These are phyloP conservation scores for Penicillium bovifimosum DNA, from an alignment of 495 filamentous ascomycete genomes.

Conservation along the genomic window DNA sequence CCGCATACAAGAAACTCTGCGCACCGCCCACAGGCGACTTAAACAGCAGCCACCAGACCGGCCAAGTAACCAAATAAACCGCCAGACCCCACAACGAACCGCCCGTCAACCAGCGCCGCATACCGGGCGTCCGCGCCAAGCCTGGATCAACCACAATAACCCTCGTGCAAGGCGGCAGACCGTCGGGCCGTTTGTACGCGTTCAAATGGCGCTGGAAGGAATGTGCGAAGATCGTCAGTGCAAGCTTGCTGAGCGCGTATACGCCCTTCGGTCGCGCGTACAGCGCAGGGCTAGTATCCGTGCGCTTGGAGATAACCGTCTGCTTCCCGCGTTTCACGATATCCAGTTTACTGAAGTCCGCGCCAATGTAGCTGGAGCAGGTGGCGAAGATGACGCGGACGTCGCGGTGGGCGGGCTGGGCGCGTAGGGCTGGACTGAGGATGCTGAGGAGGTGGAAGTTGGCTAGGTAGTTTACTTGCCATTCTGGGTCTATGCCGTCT, in stretches of 20 bases:
- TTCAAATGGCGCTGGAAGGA: slow-evolving; percentile 87
- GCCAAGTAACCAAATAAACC: slow-evolving; percentile 72
- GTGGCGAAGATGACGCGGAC: slow-evolving; percentile 82
- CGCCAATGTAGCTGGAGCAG: slow-evolving; percentile 78
- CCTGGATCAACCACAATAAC: slow-evolving; percentile 86
- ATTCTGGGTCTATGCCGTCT: slow-evolving; percentile 81
- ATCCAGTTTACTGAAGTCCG: slow-evolving; percentile 51
- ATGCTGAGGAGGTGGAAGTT: slow-evolving; percentile 94
- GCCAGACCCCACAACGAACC: slow-evolving; percentile 78
- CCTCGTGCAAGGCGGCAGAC: slow-evolving; percentile 68
- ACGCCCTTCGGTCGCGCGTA: slow-evolving; percentile 28
- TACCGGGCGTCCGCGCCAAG: slow-evolving; percentile 76
- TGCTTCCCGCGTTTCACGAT: slow-evolving; percentile 20
- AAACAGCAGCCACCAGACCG: slow-evolving; percentile 78
- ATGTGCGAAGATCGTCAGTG: slow-evolving; percentile 78
- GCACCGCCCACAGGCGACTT: slow-evolving; percentile 79
- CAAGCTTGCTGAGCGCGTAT: slow-evolving; percentile 83
- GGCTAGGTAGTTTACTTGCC: slow-evolving; percentile 91
- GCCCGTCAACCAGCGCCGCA: slow-evolving; percentile 74
- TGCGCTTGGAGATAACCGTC: slow-evolving; percentile 20
- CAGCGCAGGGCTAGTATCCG: slow-evolving; percentile 16
- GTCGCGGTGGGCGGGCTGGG: slow-evolving; percentile 89
- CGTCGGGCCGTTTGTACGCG: slow-evolving; percentile 74
- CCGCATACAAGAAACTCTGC: slow-evolving; percentile 78
- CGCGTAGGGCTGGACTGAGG: slow-evolving; percentile 77